Conservation (phyloP, 1,139 yeast genomes). For the Yarrowia galli region DNA sequence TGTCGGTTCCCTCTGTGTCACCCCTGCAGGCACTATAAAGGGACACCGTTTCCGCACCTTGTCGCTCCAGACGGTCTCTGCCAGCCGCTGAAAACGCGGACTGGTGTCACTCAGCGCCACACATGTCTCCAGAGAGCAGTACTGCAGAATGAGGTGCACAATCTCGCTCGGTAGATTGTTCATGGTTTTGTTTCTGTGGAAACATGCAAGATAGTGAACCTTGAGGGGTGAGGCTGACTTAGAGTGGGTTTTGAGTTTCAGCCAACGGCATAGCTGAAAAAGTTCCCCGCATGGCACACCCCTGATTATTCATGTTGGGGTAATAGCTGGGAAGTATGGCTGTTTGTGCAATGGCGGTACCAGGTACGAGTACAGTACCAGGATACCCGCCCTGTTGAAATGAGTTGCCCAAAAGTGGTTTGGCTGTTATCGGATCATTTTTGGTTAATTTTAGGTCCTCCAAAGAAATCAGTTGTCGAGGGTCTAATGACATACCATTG, state of each 20-base stretch:
- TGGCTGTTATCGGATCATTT: no score
- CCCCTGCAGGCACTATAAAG: not conserved
- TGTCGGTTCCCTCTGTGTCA: not conserved
- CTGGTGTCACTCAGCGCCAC: not conserved
- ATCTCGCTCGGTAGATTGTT: constrained; percentile 9
- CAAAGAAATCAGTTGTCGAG: no score
- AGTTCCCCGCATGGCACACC: no score
- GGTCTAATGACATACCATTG: no score
- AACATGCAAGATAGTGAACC: constrained; percentile 11
- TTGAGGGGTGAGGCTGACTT: constrained; percentile 16
- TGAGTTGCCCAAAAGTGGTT: no score
- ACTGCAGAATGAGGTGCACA: not conserved
- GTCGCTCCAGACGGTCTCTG: not conserved
- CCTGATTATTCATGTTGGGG: no score
- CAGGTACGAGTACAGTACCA: no score
- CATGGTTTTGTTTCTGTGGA: not conserved
- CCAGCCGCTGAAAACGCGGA: not conserved
- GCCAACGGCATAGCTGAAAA: no score
- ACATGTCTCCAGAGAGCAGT: not conserved
- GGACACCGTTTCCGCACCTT: not conserved
- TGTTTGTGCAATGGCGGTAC: no score
- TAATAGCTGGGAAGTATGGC: no score
- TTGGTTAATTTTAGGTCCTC: no score
- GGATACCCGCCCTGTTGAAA: no score
- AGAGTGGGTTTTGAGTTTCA: not conserved